These are phyloP conservation scores for Neonectria magnoliae DNA, from an alignment of 2,329 filamentous ascomycete species.

Conservation along the genomic window DNA sequence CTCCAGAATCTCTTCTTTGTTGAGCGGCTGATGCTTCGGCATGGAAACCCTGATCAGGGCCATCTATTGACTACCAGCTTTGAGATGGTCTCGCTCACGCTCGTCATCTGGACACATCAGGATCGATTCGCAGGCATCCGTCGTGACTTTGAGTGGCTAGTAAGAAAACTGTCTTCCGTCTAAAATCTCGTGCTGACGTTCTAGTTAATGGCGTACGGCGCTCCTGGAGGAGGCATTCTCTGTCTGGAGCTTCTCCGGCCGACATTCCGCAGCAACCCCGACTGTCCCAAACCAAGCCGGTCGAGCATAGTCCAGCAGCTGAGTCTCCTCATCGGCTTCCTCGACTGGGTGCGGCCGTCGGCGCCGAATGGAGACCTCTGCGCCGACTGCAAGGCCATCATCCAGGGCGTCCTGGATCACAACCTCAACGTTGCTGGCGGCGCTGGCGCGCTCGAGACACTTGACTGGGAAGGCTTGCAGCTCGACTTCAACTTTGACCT, in stretches of 20 bases:
- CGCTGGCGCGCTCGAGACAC: conserved; percentile 34
- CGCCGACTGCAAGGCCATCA: conserved; percentile 56
- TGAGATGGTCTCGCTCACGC: conserved; percentile 58
- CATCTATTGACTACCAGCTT: conserved; percentile 57
- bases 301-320: conserved; percentile 63
- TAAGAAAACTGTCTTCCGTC: conserved; percentile 36
- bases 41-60: conserved; percentile 49
- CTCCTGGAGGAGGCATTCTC: conserved; percentile 60
- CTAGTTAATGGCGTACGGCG: conserved; percentile 60
- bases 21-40: conserved; percentile 64
- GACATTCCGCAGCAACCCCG: conserved; percentile 47
- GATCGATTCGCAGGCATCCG: conserved; percentile 55
- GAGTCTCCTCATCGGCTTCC: conserved; percentile 60
- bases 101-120: conserved; percentile 61
- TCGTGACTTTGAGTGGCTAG: conserved; percentile 61
- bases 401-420: conserved; percentile 61
- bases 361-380: conserved; percentile 62
- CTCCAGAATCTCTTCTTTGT: conserved; percentile 68
- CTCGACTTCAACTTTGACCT: conserved; percentile 58
- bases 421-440: conserved; percentile 53
- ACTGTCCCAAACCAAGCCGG: conserved; percentile 51
- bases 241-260: conserved; percentile 61
- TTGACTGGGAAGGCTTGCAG: conserved; percentile 50
- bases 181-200: conserved; percentile 1
- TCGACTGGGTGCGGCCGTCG: conserved; percentile 60